phyloP scores from a whole-genome alignment of 2,329 filamentous ascomycete genomes.

The Verticillium nonalfalfae region DNA sequence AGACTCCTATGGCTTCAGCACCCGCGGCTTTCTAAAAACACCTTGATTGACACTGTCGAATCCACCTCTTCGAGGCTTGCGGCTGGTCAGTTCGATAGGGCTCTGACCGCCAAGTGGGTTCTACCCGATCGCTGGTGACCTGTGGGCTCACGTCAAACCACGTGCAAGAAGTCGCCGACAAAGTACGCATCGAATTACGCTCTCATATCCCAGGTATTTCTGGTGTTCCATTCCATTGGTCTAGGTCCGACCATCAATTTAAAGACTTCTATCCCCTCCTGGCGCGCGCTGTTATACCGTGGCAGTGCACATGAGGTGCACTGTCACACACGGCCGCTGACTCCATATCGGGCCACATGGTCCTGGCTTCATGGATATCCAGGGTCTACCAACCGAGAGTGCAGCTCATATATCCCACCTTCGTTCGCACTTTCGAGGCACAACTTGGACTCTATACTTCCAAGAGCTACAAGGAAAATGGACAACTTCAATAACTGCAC shows the following conservation, averaged over 20 bases:
- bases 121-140: neutral
- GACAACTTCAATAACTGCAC: slow-evolving; percentile 30
- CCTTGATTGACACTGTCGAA: neutral
- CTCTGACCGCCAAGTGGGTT: neutral
- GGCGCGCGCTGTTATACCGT: neutral
- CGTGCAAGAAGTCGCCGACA: neutral
- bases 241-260: neutral
- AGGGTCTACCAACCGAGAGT: neutral
- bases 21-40: neutral
- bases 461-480: slow-evolving; percentile 15
- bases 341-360: neutral
- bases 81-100: neutral
- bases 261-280: neutral
- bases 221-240: neutral
- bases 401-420: neutral
- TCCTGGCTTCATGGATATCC: neutral
- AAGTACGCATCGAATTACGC: neutral
- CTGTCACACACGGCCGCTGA: neutral
- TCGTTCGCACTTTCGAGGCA: neutral
- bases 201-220: neutral
- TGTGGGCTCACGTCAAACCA: neutral
- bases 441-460: neutral
- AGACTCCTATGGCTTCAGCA: neutral
- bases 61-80: neutral
- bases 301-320: neutral